Base-by-base conservation (phyloP, 345 rosid species). In the Moringa oleifera region DNA sequence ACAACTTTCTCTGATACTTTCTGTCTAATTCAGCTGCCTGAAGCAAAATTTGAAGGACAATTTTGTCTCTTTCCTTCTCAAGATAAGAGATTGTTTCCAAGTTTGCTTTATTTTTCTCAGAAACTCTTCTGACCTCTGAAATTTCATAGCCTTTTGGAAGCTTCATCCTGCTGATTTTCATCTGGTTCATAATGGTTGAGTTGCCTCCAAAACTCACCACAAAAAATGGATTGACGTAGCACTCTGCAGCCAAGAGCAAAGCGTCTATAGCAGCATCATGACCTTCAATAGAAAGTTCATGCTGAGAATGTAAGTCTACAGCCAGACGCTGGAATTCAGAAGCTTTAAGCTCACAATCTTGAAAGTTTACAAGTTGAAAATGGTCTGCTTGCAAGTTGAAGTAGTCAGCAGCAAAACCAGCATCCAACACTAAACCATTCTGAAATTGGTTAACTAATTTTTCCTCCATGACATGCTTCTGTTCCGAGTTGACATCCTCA, bases 231-330 rank as follows among this genome's bases (percentile, higher is more conserved):
- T 86, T 89, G 69, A 89, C 81, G 64, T 89, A 84, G 73, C 96
- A 89, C 79, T 89, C 96, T 52, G 93, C 96, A 45, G 96, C 93
- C 78, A 84, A 73, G 60, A 89, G 88, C 73, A 89, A 76, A 65
- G 96, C 92, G 81, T 89, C 93, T 19, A 89, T 70, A 62, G 90
- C 82, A 68, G 90, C 96, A 78, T 86, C 81, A 71, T 89, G 96
- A 68, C 86, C 79, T 78, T 86, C 93, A 62, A 59, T 50, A 23
- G 90, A 72, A 61, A 73, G 71, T 41, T 81, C 85, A 77, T 59
- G 62, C 65, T 76, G 80, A 31, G 73, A 78, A 67, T 81, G 79
- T 56, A 89, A 80, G 75, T 86, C 89, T 58, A 67, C 79, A 74
- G 96, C 96, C 77, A 89, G 73, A 69, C 79, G 81, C 54, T 67